Conservation (phyloP, 768 basidiomycete genomes). For the Mycena galopus region DNA sequence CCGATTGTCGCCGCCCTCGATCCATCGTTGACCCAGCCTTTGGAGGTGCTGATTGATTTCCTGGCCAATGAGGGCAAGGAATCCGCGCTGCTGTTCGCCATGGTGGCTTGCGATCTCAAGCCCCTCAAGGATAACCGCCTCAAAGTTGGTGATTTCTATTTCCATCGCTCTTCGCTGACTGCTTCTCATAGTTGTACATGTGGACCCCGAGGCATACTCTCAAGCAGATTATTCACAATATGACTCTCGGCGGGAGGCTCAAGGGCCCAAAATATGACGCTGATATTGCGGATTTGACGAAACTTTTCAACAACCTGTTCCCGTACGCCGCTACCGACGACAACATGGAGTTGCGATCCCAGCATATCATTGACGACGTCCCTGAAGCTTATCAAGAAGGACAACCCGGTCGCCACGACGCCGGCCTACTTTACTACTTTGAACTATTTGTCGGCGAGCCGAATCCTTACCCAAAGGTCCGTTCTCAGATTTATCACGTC, state of each 20-base stretch:
- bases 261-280: constrained; percentile 29
- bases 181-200: constrained; percentile 24
- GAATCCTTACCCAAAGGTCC: constrained; percentile 13
- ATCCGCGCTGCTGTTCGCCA: constrained; percentile 25
- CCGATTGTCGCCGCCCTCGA: constrained; percentile 20
- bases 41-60: constrained; percentile 26
- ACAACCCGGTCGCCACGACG: constrained; percentile 22
- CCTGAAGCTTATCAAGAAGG: constrained; percentile 17
- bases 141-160: constrained; percentile 18
- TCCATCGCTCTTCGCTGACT: background rate
- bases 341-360: constrained; percentile 14
- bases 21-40: constrained; percentile 25
- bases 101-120: constrained; percentile 31
- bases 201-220: constrained; percentile 29
- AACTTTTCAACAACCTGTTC: constrained; percentile 35
- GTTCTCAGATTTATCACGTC: background rate
- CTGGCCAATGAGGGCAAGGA: constrained; percentile 29
- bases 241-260: constrained; percentile 35
- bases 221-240: constrained; percentile 34
- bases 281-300: constrained; percentile 31
- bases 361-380: constrained; percentile 28
- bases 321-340: constrained; percentile 32
- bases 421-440: constrained; percentile 21
- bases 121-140: constrained; percentile 30
- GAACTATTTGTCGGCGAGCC: constrained; percentile 16